Conservation (phyloP, 768 basidiomycete species). For the Mycena polygramma region DNA sequence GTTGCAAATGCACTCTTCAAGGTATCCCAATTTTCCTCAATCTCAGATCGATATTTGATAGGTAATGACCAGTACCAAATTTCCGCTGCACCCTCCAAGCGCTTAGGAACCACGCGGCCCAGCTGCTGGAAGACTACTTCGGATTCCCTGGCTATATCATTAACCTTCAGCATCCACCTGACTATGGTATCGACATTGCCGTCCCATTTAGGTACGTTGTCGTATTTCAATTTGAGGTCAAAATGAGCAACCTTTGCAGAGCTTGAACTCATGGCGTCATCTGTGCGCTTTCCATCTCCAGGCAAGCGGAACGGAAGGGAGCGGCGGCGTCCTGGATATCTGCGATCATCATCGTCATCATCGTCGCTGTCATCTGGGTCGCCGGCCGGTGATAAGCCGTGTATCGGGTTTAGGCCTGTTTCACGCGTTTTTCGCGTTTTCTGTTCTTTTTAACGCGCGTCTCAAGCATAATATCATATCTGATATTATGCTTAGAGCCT, state of each 20-base stretch:
- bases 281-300: not conserved
- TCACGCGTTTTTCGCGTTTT: no score
- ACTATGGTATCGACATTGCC: slow-evolving; percentile 44
- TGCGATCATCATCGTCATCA: not conserved
- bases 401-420: no score
- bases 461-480: no score
- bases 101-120: slow-evolving; percentile 45
- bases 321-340: not conserved
- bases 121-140: slow-evolving; percentile 41
- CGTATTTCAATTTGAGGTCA: slow-evolving; percentile 48
- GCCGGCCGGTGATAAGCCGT: not conserved
- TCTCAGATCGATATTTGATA: slow-evolving; percentile 9
- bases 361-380: slow-evolving; percentile 1
- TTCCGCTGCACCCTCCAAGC: slow-evolving; percentile 44
- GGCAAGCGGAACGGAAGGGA: not conserved
- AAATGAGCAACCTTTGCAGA: slow-evolving; percentile 29
- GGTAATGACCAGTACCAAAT: slow-evolving; percentile 47
- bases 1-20: slow-evolving; percentile 40
- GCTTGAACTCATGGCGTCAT: not conserved
- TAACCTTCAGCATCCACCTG: slow-evolving; percentile 46
- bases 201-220: slow-evolving; percentile 49
- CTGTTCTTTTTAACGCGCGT: no score
- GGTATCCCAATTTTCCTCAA: slow-evolving; percentile 47
- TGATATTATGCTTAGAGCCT: no score
- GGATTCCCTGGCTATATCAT: slow-evolving; percentile 39